Conservation (phyloP, 176 grass and related monocot species). For the Hsuehochloa calcarea region DNA sequence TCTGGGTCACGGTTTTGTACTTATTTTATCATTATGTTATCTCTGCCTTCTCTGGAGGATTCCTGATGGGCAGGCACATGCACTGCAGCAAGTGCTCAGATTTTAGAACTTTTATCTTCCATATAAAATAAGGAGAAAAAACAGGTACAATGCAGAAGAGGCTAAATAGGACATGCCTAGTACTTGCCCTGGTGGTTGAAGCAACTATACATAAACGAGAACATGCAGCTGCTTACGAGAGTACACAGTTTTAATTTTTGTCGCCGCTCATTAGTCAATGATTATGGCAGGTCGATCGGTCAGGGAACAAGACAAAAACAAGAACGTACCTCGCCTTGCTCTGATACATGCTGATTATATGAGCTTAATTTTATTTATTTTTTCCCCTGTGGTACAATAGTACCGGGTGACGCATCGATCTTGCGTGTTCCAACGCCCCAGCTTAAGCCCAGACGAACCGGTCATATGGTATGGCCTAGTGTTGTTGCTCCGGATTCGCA, state of each 20-base stretch:
- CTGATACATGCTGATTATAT: not conserved
- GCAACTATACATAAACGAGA: not conserved
- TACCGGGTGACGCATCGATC: not conserved
- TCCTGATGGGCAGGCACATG: not conserved
- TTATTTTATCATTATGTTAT: too few relatives aligned
- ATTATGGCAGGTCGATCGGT: not conserved
- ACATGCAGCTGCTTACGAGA: slow-evolving; percentile 3
- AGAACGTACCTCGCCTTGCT: not conserved
- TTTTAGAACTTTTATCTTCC: not conserved
- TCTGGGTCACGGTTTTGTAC: not conserved
- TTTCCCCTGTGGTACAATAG: not conserved
- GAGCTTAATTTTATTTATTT: not conserved
- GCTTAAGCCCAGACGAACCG: not conserved
- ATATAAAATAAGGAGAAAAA: too few relatives aligned
- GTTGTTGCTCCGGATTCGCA: not conserved
- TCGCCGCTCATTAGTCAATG: not conserved
- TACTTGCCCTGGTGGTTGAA: not conserved
- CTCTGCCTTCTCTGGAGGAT: not conserved
- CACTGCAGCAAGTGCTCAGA: not conserved
- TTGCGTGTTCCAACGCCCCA: slow-evolving; percentile 37
- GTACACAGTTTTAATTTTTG: not conserved
- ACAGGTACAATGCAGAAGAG: not conserved
- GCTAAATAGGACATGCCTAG: not conserved
- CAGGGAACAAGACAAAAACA: not conserved
- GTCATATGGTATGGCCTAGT: not conserved